These are phyloP conservation scores for Pythium brachiatum DNA, from an alignment of 352 stramenopile species.

Conservation along the genomic window DNA sequence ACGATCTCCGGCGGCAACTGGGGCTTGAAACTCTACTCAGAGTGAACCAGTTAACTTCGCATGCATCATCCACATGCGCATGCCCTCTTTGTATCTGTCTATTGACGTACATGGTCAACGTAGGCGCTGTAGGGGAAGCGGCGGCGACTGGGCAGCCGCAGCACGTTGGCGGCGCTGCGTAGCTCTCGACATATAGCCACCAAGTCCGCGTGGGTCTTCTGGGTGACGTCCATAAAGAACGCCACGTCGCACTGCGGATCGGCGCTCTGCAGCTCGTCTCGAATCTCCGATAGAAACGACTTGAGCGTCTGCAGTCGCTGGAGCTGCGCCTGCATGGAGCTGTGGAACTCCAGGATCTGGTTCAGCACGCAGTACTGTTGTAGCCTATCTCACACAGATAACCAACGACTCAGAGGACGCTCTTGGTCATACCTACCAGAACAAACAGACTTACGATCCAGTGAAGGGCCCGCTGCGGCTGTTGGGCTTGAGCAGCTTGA, in stretches of 20 bases:
- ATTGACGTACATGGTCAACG: constrained; percentile 72
- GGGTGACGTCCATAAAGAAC: constrained; percentile 49
- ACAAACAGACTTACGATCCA: constrained; percentile 38
- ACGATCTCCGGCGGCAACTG: constrained; percentile 66
- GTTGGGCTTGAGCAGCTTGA: constrained; percentile 59
- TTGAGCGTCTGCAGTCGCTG: constrained; percentile 45
- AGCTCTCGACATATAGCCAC: constrained; percentile 59
- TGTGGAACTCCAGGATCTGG: constrained; percentile 84
- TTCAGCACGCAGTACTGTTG: constrained; percentile 83
- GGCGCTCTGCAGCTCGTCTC: constrained; percentile 37
- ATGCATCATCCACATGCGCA: too few species aligned
- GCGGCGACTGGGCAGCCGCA: constrained; percentile 68
- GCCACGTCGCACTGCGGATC: constrained; percentile 49
- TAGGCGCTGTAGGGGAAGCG: constrained; percentile 81
- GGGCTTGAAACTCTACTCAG: constrained; percentile 61
- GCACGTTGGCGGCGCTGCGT: constrained; percentile 61
- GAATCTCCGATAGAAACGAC: constrained; percentile 44
- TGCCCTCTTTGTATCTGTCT: too few species aligned
- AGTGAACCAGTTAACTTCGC: neutral
- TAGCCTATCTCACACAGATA: constrained; percentile 39
- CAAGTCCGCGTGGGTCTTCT: constrained; percentile 48
- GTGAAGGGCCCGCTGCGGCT: constrained; percentile 43
- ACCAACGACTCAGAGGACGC: too few species aligned
- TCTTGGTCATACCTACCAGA: too few species aligned
- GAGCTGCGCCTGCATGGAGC: constrained; percentile 59